Conservation (phyloP, 371 early-diverging fungal species). For the Dentiscutata heterogama region DNA sequence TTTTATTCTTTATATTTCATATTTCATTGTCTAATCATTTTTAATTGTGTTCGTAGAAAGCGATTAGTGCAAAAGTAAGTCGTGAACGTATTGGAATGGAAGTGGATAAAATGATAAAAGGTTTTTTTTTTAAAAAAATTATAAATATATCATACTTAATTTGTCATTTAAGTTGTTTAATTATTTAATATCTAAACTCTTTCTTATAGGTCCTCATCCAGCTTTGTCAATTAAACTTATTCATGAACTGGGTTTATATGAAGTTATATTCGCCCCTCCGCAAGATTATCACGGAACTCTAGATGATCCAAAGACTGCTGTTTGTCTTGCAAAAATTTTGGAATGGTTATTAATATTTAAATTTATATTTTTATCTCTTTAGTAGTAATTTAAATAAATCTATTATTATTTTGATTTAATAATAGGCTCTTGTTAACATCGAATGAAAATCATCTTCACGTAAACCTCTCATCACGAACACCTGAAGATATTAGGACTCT, state of each 20-base stretch:
- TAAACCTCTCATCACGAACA: constrained; percentile 3
- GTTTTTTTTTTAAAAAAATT: constrained; percentile 47
- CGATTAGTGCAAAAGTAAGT: constrained; percentile 89
- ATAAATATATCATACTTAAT: neutral
- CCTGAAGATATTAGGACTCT: constrained; percentile 4
- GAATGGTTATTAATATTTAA: constrained; percentile 56
- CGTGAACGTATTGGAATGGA: constrained; percentile 97
- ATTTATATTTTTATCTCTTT: neutral
- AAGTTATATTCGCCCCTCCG: constrained; percentile 67
- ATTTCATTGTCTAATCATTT: neutral
- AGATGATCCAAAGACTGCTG: constrained; percentile 50
- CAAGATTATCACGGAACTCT: constrained; percentile 51
- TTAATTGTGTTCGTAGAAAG: constrained; percentile 52
- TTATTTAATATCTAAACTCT: neutral
- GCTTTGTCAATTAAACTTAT: constrained; percentile 64
- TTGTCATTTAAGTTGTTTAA: neutral
- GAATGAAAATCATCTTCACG: constrained; percentile 26
- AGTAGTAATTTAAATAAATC: neutral
- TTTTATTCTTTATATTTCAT: neutral
- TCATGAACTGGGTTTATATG: constrained; percentile 62
- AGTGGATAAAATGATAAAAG: constrained; percentile 94
- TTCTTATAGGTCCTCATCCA: constrained; percentile 52
- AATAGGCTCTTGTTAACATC: neutral
- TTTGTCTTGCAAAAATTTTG: constrained; percentile 59
- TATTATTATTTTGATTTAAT: neutral